phyloP scores from a whole-genome alignment of 163 green algal species.

The Scenedesmus sp. region DNA sequence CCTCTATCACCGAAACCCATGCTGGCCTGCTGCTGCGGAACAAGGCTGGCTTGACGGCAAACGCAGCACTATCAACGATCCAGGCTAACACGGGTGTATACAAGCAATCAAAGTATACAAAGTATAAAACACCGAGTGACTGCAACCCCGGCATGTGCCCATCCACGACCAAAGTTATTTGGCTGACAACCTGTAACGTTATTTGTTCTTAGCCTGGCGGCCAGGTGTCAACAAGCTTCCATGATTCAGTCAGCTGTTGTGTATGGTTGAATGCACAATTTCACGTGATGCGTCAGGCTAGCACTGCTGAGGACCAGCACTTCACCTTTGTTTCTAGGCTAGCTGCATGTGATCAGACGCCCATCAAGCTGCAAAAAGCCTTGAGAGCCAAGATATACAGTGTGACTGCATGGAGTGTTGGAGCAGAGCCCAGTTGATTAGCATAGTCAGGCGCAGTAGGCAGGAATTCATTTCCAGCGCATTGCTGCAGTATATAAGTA shows the following conservation, averaged over 20 bases:
- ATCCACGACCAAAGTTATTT: not conserved
- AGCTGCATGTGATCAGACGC: not conserved
- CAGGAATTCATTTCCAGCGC: too few species aligned
- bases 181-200: constrained; percentile 13
- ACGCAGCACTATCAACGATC: not conserved
- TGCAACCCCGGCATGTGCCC: not conserved
- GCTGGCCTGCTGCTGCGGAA: not conserved
- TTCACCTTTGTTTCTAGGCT: not conserved
- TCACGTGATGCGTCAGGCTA: not conserved
- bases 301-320: not conserved
- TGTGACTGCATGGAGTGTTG: too few species aligned
- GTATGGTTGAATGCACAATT: not conserved
- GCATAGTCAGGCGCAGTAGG: too few species aligned
- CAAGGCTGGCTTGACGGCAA: constrained; percentile 18
- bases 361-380: not conserved
- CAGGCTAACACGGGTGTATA: not conserved
- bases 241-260: not conserved
- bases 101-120: not conserved
- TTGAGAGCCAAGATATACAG: too few species aligned
- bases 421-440: too few species aligned
- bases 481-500: too few species aligned
- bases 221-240: not conserved
- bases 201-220: not conserved
- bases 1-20: constrained; percentile 48
- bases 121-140: not conserved